These are phyloP conservation scores for Malassezia cuniculi DNA, from an alignment of 1,284 basidiomycete genomes.

Conservation along the genomic window DNA sequence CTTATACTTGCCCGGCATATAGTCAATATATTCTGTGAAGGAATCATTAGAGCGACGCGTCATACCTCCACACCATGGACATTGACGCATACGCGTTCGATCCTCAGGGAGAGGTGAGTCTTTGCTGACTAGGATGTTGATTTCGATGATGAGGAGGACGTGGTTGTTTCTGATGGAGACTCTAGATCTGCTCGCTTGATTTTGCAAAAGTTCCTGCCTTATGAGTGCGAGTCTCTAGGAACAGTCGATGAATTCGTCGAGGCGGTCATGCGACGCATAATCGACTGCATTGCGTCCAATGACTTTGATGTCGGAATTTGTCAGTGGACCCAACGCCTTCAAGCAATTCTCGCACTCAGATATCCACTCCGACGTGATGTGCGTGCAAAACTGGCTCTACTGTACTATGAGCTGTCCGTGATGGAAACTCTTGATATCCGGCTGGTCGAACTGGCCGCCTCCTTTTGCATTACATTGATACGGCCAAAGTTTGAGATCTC, in stretches of 20 bases:
- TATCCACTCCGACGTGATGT: conserved; percentile 49
- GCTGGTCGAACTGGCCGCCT: conserved; percentile 58
- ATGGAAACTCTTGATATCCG: conserved; percentile 63
- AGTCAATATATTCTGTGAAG: no score
- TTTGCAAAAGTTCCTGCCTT: no score
- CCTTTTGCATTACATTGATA: conserved; percentile 61
- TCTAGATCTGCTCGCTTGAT: no score
- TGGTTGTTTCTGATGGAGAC: no score
- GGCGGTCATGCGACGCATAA: conserved; percentile 59
- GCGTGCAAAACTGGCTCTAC: conserved; percentile 60
- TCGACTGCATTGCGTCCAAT: conserved; percentile 64
- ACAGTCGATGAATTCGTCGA: conserved; percentile 71
- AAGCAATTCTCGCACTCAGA: conserved; percentile 38
- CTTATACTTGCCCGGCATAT: no score
- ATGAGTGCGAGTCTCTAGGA: conserved; percentile 64
- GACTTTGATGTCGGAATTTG: conserved; percentile 50
- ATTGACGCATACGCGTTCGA: no score
- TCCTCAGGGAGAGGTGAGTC: no score
- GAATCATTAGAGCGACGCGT: no score
- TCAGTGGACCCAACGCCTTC: conserved; percentile 50
- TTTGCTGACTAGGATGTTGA: no score
- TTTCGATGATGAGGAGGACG: no score
- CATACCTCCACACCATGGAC: no score
- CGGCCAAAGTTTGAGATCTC: conserved; percentile 64
- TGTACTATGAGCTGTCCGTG: conserved; percentile 70